Conservation (phyloP, 192 early-diverging fungal genomes). For the Rhizoclosmatium sp. region DNA sequence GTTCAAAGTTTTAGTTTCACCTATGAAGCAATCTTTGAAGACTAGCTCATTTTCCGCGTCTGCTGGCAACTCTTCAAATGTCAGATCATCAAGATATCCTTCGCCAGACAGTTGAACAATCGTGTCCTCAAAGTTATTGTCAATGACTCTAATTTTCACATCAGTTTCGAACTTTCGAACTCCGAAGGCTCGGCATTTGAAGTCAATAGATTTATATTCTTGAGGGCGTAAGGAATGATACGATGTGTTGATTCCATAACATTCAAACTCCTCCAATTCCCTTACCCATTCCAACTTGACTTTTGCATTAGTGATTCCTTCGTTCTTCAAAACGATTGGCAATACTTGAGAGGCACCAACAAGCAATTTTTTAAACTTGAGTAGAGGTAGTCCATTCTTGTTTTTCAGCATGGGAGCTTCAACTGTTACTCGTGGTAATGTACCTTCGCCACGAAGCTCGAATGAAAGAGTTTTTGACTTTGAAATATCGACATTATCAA, state of each 20-base stretch:
- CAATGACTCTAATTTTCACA: slow-evolving; percentile 55
- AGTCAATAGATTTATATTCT: slow-evolving; percentile 48
- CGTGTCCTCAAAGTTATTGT: slow-evolving; percentile 68
- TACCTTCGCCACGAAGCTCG: slow-evolving; percentile 68
- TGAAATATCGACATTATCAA: slow-evolving; percentile 62
- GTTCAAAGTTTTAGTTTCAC: slow-evolving; percentile 37
- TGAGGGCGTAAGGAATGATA: slow-evolving; percentile 54
- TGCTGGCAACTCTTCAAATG: slow-evolving; percentile 57
- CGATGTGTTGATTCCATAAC: slow-evolving; percentile 41
- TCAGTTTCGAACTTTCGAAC: slow-evolving; percentile 58
- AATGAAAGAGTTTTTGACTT: slow-evolving; percentile 58
- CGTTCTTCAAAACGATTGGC: slow-evolving; percentile 58
- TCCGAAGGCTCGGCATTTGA: slow-evolving; percentile 50
- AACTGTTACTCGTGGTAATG: slow-evolving; percentile 60
- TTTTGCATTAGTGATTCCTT: slow-evolving; percentile 66
- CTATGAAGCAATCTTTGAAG: slow-evolving; percentile 61
- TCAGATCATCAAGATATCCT: slow-evolving; percentile 64
- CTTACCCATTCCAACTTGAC: slow-evolving; percentile 63
- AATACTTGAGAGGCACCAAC: slow-evolving; percentile 56
- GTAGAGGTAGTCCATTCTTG: slow-evolving; percentile 46
- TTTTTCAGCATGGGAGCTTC: slow-evolving; percentile 55
- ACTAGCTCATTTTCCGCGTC: slow-evolving; percentile 59
- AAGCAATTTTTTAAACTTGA: slow-evolving; percentile 59
- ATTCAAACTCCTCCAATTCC: slow-evolving; percentile 58
- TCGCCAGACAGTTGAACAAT: slow-evolving; percentile 58